Conservation (phyloP, 768 basidiomycete genomes). For the Dacryopinax spathularia region DNA sequence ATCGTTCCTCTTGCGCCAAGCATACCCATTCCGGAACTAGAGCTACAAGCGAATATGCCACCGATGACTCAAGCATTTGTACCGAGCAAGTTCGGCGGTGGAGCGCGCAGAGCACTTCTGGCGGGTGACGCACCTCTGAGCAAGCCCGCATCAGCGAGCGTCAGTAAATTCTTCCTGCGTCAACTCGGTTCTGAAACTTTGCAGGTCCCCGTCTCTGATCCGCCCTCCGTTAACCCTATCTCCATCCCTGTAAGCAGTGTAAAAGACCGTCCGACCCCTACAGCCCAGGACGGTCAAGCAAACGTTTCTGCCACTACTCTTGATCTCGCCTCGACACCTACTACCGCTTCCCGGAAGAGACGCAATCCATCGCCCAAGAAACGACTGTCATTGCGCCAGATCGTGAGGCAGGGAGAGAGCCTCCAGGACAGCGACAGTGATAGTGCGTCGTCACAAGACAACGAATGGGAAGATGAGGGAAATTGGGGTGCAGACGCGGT, state of each 20-base stretch:
- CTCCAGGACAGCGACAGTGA: not conserved
- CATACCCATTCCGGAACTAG: not conserved
- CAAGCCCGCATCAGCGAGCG: not conserved
- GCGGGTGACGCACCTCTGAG: not conserved
- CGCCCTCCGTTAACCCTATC: not conserved
- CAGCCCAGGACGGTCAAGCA: not conserved
- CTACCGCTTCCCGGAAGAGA: not conserved
- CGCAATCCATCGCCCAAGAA: not conserved
- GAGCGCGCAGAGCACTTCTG: not conserved
- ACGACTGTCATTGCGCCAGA: not conserved
- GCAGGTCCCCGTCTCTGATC: not conserved
- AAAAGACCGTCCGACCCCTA: not conserved
- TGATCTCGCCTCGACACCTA: not conserved
- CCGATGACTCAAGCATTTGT: conserved; percentile 14
- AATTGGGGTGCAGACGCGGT: not conserved
- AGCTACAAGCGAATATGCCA: not conserved
- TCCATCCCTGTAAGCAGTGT: not conserved
- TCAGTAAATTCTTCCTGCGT: not conserved
- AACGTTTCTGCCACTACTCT: not conserved
- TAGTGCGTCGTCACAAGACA: not conserved
- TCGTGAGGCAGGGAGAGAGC: not conserved
- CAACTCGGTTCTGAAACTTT: not conserved
- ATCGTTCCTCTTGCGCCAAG: not conserved
- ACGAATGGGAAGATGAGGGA: not conserved
- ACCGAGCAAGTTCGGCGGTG: conserved; percentile 10